A percentile compares a stretch with the other conserved stretches of the same genome.
Evolutionary conservation across 2,329 filamentous ascomycete genomes (phyloP).

Genomic region (Graphium sp.): DNA sequence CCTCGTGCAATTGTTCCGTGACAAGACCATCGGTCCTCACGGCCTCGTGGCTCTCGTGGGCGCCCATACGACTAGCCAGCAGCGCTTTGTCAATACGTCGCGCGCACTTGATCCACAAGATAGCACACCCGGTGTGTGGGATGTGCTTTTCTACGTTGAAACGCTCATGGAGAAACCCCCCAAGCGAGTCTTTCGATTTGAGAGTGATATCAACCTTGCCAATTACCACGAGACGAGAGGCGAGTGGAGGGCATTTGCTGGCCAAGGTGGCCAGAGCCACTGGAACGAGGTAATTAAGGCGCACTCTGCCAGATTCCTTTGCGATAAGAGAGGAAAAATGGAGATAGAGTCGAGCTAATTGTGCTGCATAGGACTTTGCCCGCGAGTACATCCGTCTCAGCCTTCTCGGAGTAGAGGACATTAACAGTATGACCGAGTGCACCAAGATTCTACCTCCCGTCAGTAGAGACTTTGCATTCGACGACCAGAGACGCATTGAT

Average conservation of each 20-base stretch:
- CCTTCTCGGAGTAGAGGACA: constrained; percentile 36
- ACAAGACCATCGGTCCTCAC: constrained; percentile 33
- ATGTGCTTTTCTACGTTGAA: constrained; percentile 29
- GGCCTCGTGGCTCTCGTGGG: constrained; percentile 36
- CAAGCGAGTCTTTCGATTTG: constrained; percentile 21
- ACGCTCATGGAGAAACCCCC: constrained; percentile 15
- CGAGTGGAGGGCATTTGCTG: constrained; percentile 20
- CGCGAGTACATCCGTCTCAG: constrained; percentile 35
- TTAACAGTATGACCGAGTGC: constrained; percentile 37
- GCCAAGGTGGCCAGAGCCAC: constrained; percentile 13
- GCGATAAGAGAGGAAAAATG: background rate
- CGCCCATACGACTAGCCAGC: constrained; percentile 33
- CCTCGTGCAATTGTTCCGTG: constrained; percentile 28
- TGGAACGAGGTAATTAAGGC: constrained; percentile 24
- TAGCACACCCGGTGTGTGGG: constrained; percentile 33
- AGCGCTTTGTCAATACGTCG: constrained; percentile 22
- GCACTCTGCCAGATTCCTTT: background rate
- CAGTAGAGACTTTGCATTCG: no score
- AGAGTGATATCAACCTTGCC: constrained; percentile 21
- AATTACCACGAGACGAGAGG: constrained; percentile 15
- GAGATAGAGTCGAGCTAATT: background rate
- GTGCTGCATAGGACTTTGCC: constrained; percentile 23
- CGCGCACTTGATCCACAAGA: constrained; percentile 29
- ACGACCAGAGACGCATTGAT: no score
- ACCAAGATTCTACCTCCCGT: constrained; percentile 28